A percentile compares a stretch with the other conserved stretches of the same genome.
Evolutionary conservation across 192 early-diverging fungal species (phyloP).

Genomic region (Dimargaris cristalligena): DNA sequence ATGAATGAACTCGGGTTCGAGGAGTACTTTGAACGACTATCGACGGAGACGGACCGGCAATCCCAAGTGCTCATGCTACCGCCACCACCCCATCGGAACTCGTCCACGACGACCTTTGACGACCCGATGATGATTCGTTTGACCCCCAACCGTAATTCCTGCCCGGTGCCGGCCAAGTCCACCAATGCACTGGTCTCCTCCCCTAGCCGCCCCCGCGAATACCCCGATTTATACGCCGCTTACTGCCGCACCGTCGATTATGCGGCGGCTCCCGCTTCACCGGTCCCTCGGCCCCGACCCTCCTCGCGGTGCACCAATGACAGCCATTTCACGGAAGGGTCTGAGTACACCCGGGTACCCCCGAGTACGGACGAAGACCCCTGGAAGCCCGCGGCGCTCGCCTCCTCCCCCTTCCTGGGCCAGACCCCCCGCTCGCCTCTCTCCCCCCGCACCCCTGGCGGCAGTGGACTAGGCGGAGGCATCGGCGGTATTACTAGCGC

Average conservation of each 20-base stretch:
- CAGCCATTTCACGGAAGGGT: neutral
- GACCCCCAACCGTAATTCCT: neutral
- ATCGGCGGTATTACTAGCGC: neutral
- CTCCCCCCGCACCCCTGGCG: too few species aligned
- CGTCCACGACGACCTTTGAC: too few species aligned
- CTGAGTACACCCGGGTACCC: neutral
- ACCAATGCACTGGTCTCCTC: too few species aligned
- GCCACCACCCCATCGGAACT: neutral
- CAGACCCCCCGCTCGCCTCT: neutral
- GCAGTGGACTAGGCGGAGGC: too few species aligned
- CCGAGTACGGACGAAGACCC: neutral
- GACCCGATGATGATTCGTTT: neutral
- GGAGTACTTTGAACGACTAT: neutral
- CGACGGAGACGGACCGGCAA: neutral
- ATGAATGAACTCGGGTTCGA: slow-evolving; percentile 5
- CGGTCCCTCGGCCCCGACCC: too few species aligned
- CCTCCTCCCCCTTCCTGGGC: neutral
- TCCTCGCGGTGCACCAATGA: neutral
- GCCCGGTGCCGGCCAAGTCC: neutral
- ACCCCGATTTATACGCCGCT: neutral
- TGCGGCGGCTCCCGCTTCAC: neutral
- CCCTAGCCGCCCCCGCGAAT: neutral
- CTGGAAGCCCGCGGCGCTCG: too few species aligned
- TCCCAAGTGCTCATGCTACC: neutral
- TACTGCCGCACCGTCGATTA: neutral